Evolutionary conservation across 2,329 filamentous ascomycete genomes (phyloP).

Genomic region (Verticillium zaregamsianum): DNA sequence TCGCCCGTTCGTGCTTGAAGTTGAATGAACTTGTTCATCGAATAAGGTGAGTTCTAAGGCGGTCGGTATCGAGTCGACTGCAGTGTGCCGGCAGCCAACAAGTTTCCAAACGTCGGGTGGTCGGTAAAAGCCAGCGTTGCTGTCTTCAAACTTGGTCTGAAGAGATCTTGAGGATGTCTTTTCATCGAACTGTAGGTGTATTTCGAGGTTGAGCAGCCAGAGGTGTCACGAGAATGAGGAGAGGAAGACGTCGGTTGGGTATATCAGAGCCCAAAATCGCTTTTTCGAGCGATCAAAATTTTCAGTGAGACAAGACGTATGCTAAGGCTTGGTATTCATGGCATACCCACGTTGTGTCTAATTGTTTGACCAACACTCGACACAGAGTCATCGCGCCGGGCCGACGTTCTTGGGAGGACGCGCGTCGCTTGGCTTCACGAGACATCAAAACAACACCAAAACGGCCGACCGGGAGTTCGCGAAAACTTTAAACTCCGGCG

Average conservation of each 20-base stretch:
- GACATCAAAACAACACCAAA: not conserved
- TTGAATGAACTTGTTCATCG: not conserved
- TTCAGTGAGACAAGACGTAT: not conserved
- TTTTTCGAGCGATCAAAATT: not conserved
- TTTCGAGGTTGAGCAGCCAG: not conserved
- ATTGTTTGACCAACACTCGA: not conserved
- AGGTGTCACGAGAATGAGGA: not conserved
- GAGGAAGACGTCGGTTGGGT: not conserved
- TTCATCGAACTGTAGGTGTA: not conserved
- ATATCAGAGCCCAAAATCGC: not conserved
- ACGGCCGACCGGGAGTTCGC: not conserved
- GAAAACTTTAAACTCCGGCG: not conserved
- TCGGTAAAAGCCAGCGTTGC: not conserved
- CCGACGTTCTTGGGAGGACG: not conserved
- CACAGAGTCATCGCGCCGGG: not conserved
- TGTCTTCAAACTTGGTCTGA: not conserved
- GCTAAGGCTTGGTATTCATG: not conserved
- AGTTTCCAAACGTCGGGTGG: not conserved
- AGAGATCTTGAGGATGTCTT: not conserved
- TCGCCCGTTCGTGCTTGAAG: not conserved
- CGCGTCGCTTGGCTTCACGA: not conserved
- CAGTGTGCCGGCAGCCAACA: not conserved
- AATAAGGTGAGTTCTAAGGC: not conserved
- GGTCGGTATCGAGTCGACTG: slow-evolving; percentile 1
- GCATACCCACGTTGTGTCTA: not conserved